Conservation (phyloP, 306 rosid species). For the Trifolium subterraneum region DNA sequence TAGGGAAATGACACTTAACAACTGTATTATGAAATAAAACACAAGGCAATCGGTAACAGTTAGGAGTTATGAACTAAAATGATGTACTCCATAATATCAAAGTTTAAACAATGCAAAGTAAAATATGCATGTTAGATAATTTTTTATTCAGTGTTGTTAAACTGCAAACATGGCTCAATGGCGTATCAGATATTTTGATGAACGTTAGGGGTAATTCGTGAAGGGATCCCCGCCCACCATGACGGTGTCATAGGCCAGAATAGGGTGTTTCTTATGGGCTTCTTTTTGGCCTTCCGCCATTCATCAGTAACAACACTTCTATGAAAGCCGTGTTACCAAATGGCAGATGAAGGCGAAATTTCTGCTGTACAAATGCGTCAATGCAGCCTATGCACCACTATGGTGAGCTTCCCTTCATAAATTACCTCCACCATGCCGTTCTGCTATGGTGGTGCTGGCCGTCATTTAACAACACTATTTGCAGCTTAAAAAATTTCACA, state of each 20-base stretch:
- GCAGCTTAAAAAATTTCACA: background rate
- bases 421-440: background rate
- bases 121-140: background rate
- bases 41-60: background rate
- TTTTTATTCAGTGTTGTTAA: background rate
- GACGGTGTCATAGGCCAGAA: background rate
- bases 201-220: background rate
- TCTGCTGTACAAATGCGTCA: background rate
- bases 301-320: background rate
- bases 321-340: background rate
- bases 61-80: background rate
- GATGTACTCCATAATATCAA: background rate
- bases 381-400: background rate
- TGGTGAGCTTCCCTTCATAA: background rate
- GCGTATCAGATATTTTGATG: background rate
- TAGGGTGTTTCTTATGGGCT: background rate
- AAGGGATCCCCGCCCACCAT: background rate
- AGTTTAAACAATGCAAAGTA: background rate
- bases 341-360: background rate
- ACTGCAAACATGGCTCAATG: background rate
- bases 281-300: background rate
- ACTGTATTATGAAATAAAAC: conserved; percentile 8
- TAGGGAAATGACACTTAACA: background rate
- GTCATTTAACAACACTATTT: background rate
- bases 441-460: background rate